Evolutionary conservation across 441 rosid species (phyloP), one percentile per base, ranked within the genome.

Genomic region (Raphanus hybrid): DNA sequence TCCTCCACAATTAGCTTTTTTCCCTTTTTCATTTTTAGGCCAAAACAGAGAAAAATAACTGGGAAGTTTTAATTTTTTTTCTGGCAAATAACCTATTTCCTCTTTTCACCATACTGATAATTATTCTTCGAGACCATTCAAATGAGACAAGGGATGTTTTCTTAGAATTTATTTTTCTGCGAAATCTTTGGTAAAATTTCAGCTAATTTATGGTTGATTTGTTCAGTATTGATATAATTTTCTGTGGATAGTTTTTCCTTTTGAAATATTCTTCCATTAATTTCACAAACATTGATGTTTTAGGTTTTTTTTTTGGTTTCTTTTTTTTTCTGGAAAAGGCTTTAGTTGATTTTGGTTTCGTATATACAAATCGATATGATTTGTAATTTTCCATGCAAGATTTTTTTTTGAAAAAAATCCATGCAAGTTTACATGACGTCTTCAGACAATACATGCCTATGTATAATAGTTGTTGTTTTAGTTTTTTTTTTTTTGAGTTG

Each of bases 101-200:
- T 4, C 34, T 29, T 29, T 29, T 5, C 34, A 29, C 34, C 34
- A 29, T 29, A 29, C 34, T 29, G 34, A 5, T 15, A 9, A 14
- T 14, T 41, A 52, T 58, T 54, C 63, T 52, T 54, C 48, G 54
- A 29, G 11, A 6, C 15, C 32, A 10, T 41, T 20, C 34, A 18
- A 37, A 23, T 20, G 34, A 6, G 54, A 48, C 18, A 52, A 14
- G 20, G 8, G 52, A 37, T 57, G 37, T 20, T 70, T 20, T 58
- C 45, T 34, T 69, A 52, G 48, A 34, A 7, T 34, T 54, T 32
- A 1, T 9, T 16, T 20, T n/a, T 57, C 63, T 15, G 15, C 58
- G 8, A 65, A 74, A 65, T 43, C 35, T 59, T n/a, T 16, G 78
- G 73, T 58, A 37, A 26, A 65, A 26, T 15, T 43, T 20, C 16